A percentile compares a stretch with the other conserved stretches of the same genome.
Evolutionary conservation across 352 stramenopile genomes (phyloP).

Genomic region (Globisporangium uncinulatum): DNA sequence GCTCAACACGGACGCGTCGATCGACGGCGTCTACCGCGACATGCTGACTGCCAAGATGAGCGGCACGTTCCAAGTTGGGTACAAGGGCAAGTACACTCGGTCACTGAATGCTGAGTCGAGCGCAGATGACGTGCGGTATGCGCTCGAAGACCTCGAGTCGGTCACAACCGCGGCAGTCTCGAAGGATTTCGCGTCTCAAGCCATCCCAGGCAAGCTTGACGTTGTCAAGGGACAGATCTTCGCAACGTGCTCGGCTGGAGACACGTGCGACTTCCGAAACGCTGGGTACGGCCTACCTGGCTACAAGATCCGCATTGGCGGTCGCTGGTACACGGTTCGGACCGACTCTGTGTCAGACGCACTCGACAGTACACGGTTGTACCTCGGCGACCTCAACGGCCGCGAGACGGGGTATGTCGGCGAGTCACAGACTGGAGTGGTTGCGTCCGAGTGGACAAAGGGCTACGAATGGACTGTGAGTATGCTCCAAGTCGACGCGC

Average conservation of each 20-base stretch:
- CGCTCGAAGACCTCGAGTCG: constrained; percentile 50
- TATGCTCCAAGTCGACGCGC: constrained; percentile 37
- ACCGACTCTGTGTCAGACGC: constrained; percentile 35
- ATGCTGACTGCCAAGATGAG: constrained; percentile 48
- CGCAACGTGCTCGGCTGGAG: constrained; percentile 37
- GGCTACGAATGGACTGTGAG: constrained; percentile 61
- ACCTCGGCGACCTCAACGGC: constrained; percentile 55
- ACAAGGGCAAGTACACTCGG: constrained; percentile 49
- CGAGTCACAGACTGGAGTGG: constrained; percentile 26
- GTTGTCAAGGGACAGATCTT: constrained; percentile 55
- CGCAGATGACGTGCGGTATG: constrained; percentile 55
- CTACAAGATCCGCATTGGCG: constrained; percentile 44
- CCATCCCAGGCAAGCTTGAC: constrained; percentile 44
- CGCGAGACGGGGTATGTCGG: constrained; percentile 51
- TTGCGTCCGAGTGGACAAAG: constrained; percentile 66
- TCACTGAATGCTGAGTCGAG: constrained; percentile 65
- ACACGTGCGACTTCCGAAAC: constrained; percentile 47
- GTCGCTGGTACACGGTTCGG: constrained; percentile 66
- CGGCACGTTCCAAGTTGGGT: constrained; percentile 74
- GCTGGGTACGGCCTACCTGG: constrained; percentile 56
- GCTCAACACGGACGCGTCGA: constrained; percentile 26
- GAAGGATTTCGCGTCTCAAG: constrained; percentile 37
- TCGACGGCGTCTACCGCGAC: constrained; percentile 58
- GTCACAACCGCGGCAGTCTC: constrained; percentile 51
- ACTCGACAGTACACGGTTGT: constrained; percentile 34